phyloP scores from a whole-genome alignment of 306 rosid species.

The Comarum palustre region DNA sequence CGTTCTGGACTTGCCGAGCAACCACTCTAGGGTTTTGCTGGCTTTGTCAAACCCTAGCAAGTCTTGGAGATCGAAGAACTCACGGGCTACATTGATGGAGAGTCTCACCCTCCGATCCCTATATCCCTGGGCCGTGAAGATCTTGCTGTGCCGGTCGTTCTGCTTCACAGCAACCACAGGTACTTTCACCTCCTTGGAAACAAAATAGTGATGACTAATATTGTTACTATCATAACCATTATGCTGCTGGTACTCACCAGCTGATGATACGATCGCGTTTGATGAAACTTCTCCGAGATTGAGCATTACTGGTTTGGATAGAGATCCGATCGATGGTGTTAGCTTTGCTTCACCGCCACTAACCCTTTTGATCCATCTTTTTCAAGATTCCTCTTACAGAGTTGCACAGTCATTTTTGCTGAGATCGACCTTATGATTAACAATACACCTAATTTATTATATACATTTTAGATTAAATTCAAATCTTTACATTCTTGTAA shows the following conservation, averaged over 20 bases:
- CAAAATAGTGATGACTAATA: conserved; percentile 24
- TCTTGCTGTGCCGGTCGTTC: conserved; percentile 93
- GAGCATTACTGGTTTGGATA: conserved; percentile 6
- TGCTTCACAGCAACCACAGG: conserved; percentile 22
- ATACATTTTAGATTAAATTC: too few relatives aligned
- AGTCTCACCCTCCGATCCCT: conserved; percentile 86
- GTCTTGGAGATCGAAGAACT: conserved; percentile 97
- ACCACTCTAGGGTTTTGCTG: conserved; percentile 94
- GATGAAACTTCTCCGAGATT: conserved; percentile 19
- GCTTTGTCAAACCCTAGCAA: conserved; percentile 94
- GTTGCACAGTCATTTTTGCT: background rate
- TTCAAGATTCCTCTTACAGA: conserved; percentile 16
- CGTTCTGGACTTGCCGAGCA: conserved; percentile 61
- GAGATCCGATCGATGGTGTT: too few relatives aligned
- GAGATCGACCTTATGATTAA: background rate
- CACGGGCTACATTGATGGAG: conserved; percentile 72
- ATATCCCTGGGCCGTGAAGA: conserved; percentile 83
- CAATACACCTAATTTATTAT: too few relatives aligned
- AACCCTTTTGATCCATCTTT: background rate
- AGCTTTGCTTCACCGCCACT: background rate
- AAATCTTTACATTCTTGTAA: too few relatives aligned
- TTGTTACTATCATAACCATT: background rate
- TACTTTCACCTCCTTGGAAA: conserved; percentile 27
- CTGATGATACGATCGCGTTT: background rate
- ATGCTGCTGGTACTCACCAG: conserved; percentile 13